Evolutionary conservation across 2,329 filamentous ascomycete species (phyloP).

Genomic region (Colletotrichum sp.): DNA sequence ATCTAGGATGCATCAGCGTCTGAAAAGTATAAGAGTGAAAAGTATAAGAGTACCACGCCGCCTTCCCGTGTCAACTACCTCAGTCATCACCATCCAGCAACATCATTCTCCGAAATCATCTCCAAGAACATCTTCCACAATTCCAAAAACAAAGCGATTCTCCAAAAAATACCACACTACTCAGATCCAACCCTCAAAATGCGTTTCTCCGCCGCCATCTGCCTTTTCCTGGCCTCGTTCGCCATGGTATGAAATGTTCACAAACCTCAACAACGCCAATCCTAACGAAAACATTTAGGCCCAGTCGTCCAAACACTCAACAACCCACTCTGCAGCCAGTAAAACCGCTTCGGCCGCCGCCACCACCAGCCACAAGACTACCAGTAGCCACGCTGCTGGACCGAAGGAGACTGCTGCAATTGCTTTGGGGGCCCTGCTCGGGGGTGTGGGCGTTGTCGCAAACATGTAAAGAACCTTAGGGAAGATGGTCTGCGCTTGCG

Average conservation of each 20-base stretch:
- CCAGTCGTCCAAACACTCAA: neutral
- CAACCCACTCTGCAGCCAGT: neutral
- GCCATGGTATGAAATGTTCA: neutral
- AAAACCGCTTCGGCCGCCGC: neutral
- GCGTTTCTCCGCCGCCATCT: neutral
- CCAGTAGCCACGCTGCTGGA: neutral
- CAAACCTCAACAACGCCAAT: rapidly evolving
- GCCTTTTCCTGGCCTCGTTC: neutral
- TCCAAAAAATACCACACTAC: neutral
- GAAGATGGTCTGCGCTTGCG: neutral
- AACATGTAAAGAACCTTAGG: neutral
- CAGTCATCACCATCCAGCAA: neutral
- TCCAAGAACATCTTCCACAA: neutral
- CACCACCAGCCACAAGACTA: neutral
- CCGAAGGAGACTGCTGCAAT: neutral
- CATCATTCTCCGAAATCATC: neutral
- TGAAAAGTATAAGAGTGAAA: neutral
- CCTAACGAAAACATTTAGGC: neutral
- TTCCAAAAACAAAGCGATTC: neutral
- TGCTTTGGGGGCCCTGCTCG: neutral
- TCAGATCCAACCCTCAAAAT: neutral
- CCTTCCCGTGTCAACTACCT: neutral
- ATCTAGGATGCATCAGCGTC: neutral
- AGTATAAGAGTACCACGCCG: no score
- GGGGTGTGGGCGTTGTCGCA: neutral